Evolutionary conservation across 768 basidiomycete species (phyloP).

Genomic region (Trametes cingulata): DNA sequence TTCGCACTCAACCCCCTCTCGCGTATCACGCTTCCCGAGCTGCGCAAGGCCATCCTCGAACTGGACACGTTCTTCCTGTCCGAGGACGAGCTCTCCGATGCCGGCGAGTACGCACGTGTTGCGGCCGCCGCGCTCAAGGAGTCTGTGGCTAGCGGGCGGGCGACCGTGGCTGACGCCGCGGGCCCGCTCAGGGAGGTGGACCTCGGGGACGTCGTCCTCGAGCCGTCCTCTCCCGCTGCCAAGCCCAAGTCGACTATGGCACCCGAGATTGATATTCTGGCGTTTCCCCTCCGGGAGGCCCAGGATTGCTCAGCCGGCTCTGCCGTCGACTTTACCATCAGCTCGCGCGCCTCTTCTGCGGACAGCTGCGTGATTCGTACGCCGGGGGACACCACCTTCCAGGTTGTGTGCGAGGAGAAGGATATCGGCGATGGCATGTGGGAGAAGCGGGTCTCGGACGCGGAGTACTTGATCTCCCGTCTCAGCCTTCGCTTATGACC

Average conservation of each 20-base stretch:
- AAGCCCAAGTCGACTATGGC: constrained; percentile 3
- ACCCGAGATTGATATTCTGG: constrained; percentile 13
- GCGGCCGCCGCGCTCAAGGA: constrained; percentile 22
- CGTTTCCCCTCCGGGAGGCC: background rate
- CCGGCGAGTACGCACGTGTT: constrained; percentile 29
- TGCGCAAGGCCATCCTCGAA: constrained; percentile 55
- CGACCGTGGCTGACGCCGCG: constrained; percentile 3
- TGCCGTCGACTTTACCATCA: constrained; percentile 10
- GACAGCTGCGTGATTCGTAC: constrained; percentile 8
- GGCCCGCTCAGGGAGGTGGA: constrained; percentile 11
- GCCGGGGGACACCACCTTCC: constrained; percentile 3
- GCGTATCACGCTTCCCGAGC: constrained; percentile 61
- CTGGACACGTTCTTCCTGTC: constrained; percentile 64
- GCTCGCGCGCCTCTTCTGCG: constrained; percentile 12
- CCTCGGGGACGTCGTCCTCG: constrained; percentile 2
- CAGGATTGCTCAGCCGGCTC: constrained; percentile 18
- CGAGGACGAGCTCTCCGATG: constrained; percentile 44
- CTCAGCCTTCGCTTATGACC: background rate
- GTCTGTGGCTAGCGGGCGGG: background rate
- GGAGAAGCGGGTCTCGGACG: constrained; percentile 4
- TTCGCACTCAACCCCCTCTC: constrained; percentile 63
- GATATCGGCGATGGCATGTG: constrained; percentile 13
- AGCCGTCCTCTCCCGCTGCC: constrained; percentile 6
- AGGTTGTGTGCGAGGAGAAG: constrained; percentile 10
- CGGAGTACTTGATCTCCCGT: constrained; percentile 13